Conservation (phyloP, 257 asterid species). For the Rehmannia glutinosa region DNA sequence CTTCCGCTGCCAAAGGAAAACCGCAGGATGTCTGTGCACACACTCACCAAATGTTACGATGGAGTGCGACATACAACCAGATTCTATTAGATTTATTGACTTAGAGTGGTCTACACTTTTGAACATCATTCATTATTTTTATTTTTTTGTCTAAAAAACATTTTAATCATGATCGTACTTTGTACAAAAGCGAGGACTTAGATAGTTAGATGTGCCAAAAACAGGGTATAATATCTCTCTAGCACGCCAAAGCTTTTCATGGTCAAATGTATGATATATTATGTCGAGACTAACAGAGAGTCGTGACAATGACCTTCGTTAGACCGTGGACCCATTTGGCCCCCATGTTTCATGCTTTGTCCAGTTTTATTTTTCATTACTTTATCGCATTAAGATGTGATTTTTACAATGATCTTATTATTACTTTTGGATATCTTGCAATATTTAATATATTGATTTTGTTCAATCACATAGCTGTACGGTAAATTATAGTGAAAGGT, state of each 20-base stretch:
- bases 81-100: no score
- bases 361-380: not conserved
- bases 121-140: no score
- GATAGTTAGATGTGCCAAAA: not conserved
- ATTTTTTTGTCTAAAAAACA: no score
- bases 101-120: no score
- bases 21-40: no score
- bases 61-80: no score
- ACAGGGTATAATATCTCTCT: not conserved
- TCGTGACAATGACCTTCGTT: slow-evolving; percentile 7
- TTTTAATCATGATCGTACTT: not conserved
- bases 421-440: not conserved
- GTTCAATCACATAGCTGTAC: no score
- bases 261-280: slow-evolving; percentile 10
- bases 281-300: not conserved
- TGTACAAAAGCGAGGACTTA: not conserved
- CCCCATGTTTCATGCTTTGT: not conserved
- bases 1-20: no score
- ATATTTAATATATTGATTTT: no score
- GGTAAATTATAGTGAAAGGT: no score
- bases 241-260: slow-evolving; percentile 15
- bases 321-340: slow-evolving; percentile 5
- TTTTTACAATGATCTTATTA: not conserved
- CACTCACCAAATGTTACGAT: no score
- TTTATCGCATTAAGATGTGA: not conserved